Evolutionary conservation across 2,329 filamentous ascomycete genomes (phyloP).

Genomic region (Beauveria pseudobassiana): DNA sequence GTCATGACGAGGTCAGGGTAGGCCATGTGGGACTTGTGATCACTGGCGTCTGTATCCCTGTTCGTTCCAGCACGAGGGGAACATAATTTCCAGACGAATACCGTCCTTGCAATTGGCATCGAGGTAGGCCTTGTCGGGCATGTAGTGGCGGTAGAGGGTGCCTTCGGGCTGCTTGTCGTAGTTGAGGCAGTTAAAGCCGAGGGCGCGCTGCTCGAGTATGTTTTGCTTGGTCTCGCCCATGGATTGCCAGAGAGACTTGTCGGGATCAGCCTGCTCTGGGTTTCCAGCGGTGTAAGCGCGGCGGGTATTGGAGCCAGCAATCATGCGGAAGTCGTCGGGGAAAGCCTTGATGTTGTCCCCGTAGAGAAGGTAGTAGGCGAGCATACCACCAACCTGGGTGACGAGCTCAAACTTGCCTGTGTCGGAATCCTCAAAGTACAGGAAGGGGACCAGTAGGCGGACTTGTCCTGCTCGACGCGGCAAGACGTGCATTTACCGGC

Average conservation of each 20-base stretch:
- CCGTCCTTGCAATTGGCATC: constrained; percentile 79
- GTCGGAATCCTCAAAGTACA: constrained; percentile 65
- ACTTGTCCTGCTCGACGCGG: constrained; percentile 71
- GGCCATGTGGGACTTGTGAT: constrained; percentile 62
- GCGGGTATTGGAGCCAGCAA: constrained; percentile 63
- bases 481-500: constrained; percentile 71
- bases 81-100: constrained; percentile 75
- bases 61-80: constrained; percentile 84
- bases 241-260: constrained; percentile 62
- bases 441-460: constrained; percentile 78
- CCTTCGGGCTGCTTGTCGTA: constrained; percentile 60
- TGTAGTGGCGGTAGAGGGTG: constrained; percentile 71
- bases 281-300: constrained; percentile 65
- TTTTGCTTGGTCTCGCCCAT: constrained; percentile 58
- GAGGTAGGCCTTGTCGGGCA: constrained; percentile 73
- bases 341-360: constrained; percentile 62
- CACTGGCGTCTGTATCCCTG: constrained; percentile 45
- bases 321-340: constrained; percentile 71
- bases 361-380: constrained; percentile 84
- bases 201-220: constrained; percentile 67
- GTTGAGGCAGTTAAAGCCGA: constrained; percentile 95
- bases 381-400: constrained; percentile 70
- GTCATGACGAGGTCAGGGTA: constrained; percentile 72
- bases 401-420: constrained; percentile 64
- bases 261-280: constrained; percentile 54